Evolutionary conservation across 352 stramenopile genomes (phyloP), one percentile per base, ranked within the genome.

Genomic region (Phytophthora cactorum): DNA sequence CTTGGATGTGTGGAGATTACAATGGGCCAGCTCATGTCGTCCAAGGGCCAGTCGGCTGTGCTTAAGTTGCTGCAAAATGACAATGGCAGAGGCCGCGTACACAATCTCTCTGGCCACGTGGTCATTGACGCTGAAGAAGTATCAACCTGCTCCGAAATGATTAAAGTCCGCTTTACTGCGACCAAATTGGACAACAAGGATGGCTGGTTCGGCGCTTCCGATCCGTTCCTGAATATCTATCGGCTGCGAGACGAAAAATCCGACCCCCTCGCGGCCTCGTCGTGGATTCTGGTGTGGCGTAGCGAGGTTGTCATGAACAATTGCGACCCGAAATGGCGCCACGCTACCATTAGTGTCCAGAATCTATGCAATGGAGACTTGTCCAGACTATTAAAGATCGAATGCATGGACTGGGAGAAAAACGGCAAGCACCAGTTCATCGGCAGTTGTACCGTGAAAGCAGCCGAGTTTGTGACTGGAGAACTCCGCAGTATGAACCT

Each of bases 161-260:
- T 93, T 14, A 79, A 74, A n/a, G 78, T 91, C 15, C 67, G 78
- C 36, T 93, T 93, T 32, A 79, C 70, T 1, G 84, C 69, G 2
- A 75, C 77, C 29, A 91, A 93, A 31, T 56, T 91, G 29, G 84
- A 93, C 72, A 91, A 91, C 71, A 93, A 91, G 56, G 82, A 93
- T 64, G 82, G 84, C 5, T 91, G 81, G 81, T 91, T 93, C 61
- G 79, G 84, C n/a, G 78, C 79, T 3, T 91, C 82, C 3, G 84
- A 93, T 52, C 84, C 84, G 38, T 93, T 93, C 39, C 68, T 93
- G 31, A 90, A 90, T 58, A 82, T 93, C 43, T 93, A 90, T 71
- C 78, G 82, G 1, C 63, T 91, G 14, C 83, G 78, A 12, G 75
- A 87, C 39, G 64, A 74, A 1, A 70, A 63, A 5, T 61, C 62